Conservation (phyloP, 1,139 yeast species). For the Kurtzmaniella quercitrusa region DNA sequence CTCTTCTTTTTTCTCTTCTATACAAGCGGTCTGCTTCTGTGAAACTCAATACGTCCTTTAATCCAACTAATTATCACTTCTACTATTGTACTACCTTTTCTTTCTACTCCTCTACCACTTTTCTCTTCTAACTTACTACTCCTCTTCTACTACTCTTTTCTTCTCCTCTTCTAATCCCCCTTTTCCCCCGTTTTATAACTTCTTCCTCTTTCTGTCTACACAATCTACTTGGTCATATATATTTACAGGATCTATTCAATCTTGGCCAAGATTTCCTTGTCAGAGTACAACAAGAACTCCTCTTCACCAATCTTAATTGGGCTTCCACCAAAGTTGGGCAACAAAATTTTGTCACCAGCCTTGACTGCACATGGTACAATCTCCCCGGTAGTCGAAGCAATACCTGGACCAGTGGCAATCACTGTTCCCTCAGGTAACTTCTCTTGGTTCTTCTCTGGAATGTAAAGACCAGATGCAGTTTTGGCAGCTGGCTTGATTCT, state of each 20-base stretch:
- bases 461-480: constrained; percentile 91
- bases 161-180: not conserved
- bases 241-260: constrained; percentile 36
- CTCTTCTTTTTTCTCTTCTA: too few relatives aligned
- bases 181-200: not conserved
- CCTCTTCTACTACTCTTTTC: too few relatives aligned
- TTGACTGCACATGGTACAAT: constrained; percentile 68
- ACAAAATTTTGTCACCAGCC: constrained; percentile 89
- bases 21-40: too few relatives aligned
- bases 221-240: too few relatives aligned
- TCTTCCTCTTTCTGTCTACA: not conserved
- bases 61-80: too few relatives aligned
- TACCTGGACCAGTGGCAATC: constrained; percentile 82
- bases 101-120: too few relatives aligned
- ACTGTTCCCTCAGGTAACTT: constrained; percentile 83
- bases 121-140: too few relatives aligned
- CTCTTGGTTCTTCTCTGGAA: constrained; percentile 95
- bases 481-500: constrained; percentile 87
- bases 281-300: constrained; percentile 76
- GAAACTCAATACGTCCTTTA: too few relatives aligned
- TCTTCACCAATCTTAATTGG: constrained; percentile 82
- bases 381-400: constrained; percentile 60
- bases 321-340: constrained; percentile 88
- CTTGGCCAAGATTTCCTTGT: constrained; percentile 91
- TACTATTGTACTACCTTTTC: too few relatives aligned